Evolutionary conservation across 768 basidiomycete genomes (phyloP), one percentile per base, ranked within the genome.

Genomic region (Mycena latifolia): DNA sequence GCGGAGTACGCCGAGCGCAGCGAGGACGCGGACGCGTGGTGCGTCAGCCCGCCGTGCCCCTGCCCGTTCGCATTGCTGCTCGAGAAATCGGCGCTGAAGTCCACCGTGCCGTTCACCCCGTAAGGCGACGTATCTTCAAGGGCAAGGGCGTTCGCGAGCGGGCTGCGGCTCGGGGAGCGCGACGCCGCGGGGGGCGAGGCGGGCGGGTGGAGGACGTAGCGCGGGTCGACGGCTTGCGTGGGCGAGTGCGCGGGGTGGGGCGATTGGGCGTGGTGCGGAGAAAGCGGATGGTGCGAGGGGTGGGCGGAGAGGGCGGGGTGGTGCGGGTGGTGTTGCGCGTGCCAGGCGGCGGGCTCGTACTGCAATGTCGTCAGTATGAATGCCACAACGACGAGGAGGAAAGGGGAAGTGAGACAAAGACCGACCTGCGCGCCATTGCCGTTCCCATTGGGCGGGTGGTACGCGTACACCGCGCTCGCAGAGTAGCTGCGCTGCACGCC

Each of bases 401-500:
- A 14, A 35, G 14, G 8, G 33, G 33, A 35, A 35, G 33, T 7
- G 14, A 35, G 33, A 35, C 33, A 35, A 35, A 35, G 33, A 35
- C 33, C 8, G 14, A 35, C 33, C 33, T 35, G 33, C n/a, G n/a
- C n/a, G n/a, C n/a, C n/a, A n/a, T n/a, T n/a, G n/a, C n/a, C n/a
- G 33, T 35, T 6, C 33, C 8, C 33, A 6, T 6, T 14, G 33
- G 33, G 60, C 33, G 50, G 43, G 31, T 65, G 64, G 14, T 59
- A 63, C n/a, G 51, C 51, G 29, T 67, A 67, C 10, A 48, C 56
- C 0, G 66, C 61, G 15, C 45, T 48, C 41, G 61, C 66, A 22
- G 60, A 62, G 39, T 63, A 67, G 37, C 61, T 63, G 51, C 66
- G 66, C 66, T 67, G 66, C 22, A 67, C 51, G 1, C 61, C 66